Percentiles rank a stretch among this genome's conserved stretches.
Conservation (phyloP, 805 yeast genomes). For the Lachancea kluyveri region DNA sequence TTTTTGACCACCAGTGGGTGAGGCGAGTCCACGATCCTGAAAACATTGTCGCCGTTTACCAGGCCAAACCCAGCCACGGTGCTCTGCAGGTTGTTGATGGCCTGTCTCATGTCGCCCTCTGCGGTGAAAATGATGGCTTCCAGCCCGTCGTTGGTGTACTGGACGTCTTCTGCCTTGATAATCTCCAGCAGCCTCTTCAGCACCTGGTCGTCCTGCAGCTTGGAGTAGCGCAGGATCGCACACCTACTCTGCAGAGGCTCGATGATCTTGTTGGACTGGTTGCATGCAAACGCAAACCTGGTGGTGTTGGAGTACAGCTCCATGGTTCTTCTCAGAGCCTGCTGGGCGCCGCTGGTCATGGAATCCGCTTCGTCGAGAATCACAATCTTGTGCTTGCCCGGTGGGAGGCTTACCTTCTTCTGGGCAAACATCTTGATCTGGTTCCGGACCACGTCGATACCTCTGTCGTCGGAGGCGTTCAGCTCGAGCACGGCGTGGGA, state of each 20-base stretch:
- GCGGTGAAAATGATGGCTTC: slow-evolving; percentile 92
- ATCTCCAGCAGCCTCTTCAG: slow-evolving; percentile 69
- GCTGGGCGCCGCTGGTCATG: slow-evolving; percentile 96
- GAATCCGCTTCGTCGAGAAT: slow-evolving; percentile 95
- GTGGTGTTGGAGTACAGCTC: slow-evolving; percentile 93
- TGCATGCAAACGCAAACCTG: slow-evolving; percentile 97
- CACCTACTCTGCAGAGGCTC: slow-evolving; percentile 96
- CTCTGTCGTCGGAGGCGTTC: slow-evolving; percentile 96
- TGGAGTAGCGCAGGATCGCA: slow-evolving; percentile 82
- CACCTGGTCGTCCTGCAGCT: slow-evolving; percentile 79
- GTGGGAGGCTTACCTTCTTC: slow-evolving; percentile 79
- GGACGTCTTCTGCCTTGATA: slow-evolving; percentile 59
- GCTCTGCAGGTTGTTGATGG: slow-evolving; percentile 87
- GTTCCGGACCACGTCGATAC: slow-evolving; percentile 92
- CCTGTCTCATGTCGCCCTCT: slow-evolving; percentile 99
- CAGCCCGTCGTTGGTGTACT: slow-evolving; percentile 82
- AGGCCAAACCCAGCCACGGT: slow-evolving; percentile 90
- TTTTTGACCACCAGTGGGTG: slow-evolving; percentile 82
- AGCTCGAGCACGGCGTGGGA: slow-evolving; percentile 83
- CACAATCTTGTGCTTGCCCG: slow-evolving; percentile 86
- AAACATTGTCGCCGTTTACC: slow-evolving; percentile 89
- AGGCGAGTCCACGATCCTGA: slow-evolving; percentile 92
- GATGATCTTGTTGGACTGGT: slow-evolving; percentile 87
- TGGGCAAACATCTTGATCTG: slow-evolving; percentile 95
- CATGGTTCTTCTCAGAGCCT: slow-evolving; percentile 91